Percentiles rank a stretch among this genome's conserved stretches.
Conservation (phyloP, 1,139 yeast species). For the Yamadazyma kanchanaburiensis region DNA sequence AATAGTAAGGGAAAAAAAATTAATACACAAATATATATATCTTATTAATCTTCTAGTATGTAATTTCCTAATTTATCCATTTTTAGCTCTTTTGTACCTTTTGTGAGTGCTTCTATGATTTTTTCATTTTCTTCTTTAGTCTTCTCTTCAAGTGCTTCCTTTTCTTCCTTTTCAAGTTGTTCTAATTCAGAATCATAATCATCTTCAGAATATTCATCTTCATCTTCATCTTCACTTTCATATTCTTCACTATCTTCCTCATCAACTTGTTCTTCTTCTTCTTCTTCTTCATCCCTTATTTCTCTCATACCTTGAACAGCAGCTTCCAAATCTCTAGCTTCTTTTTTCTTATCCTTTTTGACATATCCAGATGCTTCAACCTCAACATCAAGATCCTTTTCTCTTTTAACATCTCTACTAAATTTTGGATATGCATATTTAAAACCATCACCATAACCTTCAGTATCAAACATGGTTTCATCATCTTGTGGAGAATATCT, state of each 20-base stretch:
- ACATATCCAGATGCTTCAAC: conserved; percentile 92
- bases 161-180: conserved; percentile 29
- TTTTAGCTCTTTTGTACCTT: conserved; percentile 58
- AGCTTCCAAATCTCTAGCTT: conserved; percentile 63
- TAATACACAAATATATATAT: conserved; percentile 17
- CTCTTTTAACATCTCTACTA: conserved; percentile 68
- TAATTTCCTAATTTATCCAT: conserved; percentile 83
- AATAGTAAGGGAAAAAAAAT: conserved; percentile 6
- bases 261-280: conserved; percentile 25
- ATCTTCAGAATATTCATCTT: conserved; percentile 29
- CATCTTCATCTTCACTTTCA: conserved; percentile 31
- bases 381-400: conserved; percentile 68
- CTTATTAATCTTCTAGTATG: conserved; percentile 47
- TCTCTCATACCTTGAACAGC: conserved; percentile 68
- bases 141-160: conserved; percentile 29
- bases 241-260: conserved; percentile 29
- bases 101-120: conserved; percentile 63
- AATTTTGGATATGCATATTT: conserved; percentile 79
- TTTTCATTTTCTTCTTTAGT: conserved; percentile 64
- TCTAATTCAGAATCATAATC: conserved; percentile 33
- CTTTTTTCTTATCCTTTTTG: conserved; percentile 54
- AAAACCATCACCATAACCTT: conserved; percentile 78
- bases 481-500: conserved; percentile 67
- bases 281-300: conserved; percentile 27
- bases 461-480: conserved; percentile 66